Evolutionary conservation across 139 green algal species (phyloP).

Genomic region (Volvox reticuliferus): DNA sequence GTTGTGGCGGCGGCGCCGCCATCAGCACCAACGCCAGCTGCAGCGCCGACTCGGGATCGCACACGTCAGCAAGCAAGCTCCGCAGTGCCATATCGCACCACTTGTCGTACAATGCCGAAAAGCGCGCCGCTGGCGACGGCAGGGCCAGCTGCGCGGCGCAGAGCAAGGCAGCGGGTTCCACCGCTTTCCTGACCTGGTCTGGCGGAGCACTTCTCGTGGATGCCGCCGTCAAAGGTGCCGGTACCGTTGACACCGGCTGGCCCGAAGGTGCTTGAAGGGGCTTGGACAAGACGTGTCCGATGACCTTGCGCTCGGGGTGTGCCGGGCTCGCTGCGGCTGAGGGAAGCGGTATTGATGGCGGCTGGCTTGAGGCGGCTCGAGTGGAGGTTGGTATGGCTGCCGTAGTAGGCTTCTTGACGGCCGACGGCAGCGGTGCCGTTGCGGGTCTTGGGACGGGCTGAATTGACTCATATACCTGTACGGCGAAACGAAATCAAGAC

Average conservation of each 20-base stretch:
- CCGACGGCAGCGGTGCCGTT: not conserved
- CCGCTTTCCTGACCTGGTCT: not conserved
- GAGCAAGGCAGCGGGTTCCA: not conserved
- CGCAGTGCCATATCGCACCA: slow-evolving; percentile 17
- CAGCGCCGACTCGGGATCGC: not conserved
- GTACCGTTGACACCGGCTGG: not conserved
- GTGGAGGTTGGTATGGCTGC: not conserved
- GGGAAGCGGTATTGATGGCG: not conserved
- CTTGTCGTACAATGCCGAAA: not conserved
- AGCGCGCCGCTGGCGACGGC: not conserved
- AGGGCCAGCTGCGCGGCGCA: not conserved
- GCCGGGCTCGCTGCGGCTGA: not conserved
- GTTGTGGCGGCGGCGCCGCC: slow-evolving; percentile 8
- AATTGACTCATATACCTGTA: slow-evolving; percentile 31
- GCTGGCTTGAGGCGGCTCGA: not conserved
- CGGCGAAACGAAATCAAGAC: not conserved
- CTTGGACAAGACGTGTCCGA: not conserved
- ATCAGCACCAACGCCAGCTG: slow-evolving; percentile 38
- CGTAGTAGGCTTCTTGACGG: not conserved
- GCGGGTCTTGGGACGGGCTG: not conserved
- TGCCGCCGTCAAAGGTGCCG: not conserved
- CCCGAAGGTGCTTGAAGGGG: not conserved
- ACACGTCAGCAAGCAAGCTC: not conserved
- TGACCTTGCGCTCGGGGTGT: not conserved
- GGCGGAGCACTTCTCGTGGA: too few species aligned